A percentile compares a stretch with the other conserved stretches of the same genome.
These are phyloP conservation scores for Rubia yunnanensis DNA, from an alignment of 257 asterid genomes.

Conservation along the genomic window DNA sequence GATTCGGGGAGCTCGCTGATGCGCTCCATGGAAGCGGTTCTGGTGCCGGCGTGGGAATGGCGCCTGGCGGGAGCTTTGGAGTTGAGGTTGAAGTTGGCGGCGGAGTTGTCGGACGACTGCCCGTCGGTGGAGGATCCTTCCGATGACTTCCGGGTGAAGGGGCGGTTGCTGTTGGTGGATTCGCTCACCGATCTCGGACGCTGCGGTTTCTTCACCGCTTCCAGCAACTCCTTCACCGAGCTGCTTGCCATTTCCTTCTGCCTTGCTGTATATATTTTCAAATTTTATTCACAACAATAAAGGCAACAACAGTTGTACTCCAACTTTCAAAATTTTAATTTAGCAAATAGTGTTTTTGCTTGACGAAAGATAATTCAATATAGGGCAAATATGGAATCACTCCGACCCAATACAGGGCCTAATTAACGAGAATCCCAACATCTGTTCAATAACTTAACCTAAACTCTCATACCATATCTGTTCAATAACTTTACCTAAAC, in stretches of 20 bases:
- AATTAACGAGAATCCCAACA: no score
- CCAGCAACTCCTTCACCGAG: constrained; percentile 66
- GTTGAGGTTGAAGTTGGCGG: constrained; percentile 26
- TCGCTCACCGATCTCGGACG: constrained; percentile 77
- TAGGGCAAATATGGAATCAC: no score
- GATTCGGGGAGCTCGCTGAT: constrained; percentile 54
- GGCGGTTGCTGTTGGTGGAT: constrained; percentile 65
- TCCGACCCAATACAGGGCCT: no score
- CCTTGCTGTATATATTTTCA: constrained; percentile 72
- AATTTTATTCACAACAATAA: no score
- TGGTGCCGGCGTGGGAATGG: constrained; percentile 78
- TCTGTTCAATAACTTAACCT: no score
- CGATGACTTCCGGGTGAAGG: constrained; percentile 48
- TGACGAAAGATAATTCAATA: no score
- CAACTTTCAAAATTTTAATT: no score
- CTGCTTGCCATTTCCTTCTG: constrained; percentile 69
- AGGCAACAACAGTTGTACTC: no score
- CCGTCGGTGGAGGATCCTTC: constrained; percentile 12
- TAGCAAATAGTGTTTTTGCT: no score
- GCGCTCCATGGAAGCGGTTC: constrained; percentile 50
- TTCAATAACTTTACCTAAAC: no score
- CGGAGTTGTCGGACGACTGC: constrained; percentile 22
- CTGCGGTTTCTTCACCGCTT: constrained; percentile 67
- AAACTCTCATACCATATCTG: no score
- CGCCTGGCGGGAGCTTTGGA: constrained; percentile 46